Percentiles rank a stretch among this genome's conserved stretches.
These are phyloP conservation scores for Talaromyces amestolkiae DNA, from an alignment of 2,329 filamentous ascomycete genomes.

Conservation along the genomic window DNA sequence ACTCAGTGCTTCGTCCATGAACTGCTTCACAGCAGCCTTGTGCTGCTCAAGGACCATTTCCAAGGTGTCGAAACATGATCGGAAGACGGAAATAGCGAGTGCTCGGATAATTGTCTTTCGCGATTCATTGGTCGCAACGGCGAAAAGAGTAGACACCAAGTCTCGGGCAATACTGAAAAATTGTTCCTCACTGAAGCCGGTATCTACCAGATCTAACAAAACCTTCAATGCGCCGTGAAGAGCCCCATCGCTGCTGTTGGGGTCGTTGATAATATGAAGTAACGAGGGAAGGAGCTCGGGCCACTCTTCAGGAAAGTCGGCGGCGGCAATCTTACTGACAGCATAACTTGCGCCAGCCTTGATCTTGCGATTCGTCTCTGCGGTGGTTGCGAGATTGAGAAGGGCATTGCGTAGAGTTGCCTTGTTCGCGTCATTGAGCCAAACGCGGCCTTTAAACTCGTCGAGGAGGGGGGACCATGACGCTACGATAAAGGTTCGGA, in stretches of 20 bases:
- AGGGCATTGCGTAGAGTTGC: slow-evolving; percentile 69
- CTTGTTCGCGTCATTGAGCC: slow-evolving; percentile 72
- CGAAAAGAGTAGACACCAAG: slow-evolving; percentile 78
- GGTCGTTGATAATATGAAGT: slow-evolving; percentile 66
- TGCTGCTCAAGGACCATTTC: slow-evolving; percentile 97
- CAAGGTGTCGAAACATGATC: slow-evolving; percentile 87
- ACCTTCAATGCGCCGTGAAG: slow-evolving; percentile 88
- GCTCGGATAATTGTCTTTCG: slow-evolving; percentile 75
- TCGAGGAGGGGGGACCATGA: slow-evolving; percentile 79
- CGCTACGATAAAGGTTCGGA: slow-evolving; percentile 78
- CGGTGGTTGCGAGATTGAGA: slow-evolving; percentile 73
- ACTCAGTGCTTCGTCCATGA: slow-evolving; percentile 79
- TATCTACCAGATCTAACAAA: slow-evolving; percentile 84
- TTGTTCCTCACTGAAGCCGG: slow-evolving; percentile 88
- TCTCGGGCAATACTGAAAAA: slow-evolving; percentile 88
- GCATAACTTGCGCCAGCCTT: slow-evolving; percentile 84
- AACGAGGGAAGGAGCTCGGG: slow-evolving; percentile 80
- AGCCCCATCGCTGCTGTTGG: slow-evolving; percentile 71
- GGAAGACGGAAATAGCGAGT: slow-evolving; percentile 84
- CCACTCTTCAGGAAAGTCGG: slow-evolving; percentile 94
- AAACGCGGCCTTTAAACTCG: slow-evolving; percentile 65
- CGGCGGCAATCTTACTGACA: slow-evolving; percentile 89
- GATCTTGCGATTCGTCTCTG: slow-evolving; percentile 75
- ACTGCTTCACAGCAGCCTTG: slow-evolving; percentile 77
- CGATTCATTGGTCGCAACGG: slow-evolving; percentile 72